phyloP scores from a whole-genome alignment of 805 yeast genomes.

The Suhomyces pyralidae region DNA sequence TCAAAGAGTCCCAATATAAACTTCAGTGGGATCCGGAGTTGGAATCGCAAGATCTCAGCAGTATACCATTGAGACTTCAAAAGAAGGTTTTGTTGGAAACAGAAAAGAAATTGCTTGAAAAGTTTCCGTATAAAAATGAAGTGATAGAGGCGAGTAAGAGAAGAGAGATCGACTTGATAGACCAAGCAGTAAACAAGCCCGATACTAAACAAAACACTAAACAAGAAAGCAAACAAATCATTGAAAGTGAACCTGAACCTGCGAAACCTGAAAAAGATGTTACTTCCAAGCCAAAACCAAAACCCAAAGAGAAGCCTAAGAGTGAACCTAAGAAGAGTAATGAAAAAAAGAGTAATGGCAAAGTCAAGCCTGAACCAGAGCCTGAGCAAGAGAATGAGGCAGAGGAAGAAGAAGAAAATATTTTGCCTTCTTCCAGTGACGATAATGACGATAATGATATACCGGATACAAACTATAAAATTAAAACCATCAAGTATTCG shows the following conservation, averaged over 20 bases:
- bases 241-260: neutral
- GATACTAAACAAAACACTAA: too few species aligned
- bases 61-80: conserved; percentile 39
- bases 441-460: conserved; percentile 7
- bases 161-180: conserved; percentile 19
- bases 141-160: conserved; percentile 23
- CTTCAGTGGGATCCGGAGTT: conserved; percentile 33
- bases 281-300: neutral
- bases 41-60: conserved; percentile 22
- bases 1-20: conserved; percentile 22
- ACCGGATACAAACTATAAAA: conserved; percentile 17
- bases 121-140: conserved; percentile 34
- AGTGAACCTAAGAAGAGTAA: neutral
- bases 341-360: neutral
- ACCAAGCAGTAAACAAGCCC: neutral
- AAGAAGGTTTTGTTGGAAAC: conserved; percentile 36
- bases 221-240: neutral
- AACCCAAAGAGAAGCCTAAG: neutral
- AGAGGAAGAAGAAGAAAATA: neutral
- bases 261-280: neutral
- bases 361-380: neutral
- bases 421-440: neutral
- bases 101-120: conserved; percentile 26
- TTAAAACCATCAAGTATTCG: conserved; percentile 29
- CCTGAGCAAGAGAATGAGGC: neutral